Evolutionary conservation across 805 yeast genomes (phyloP), one percentile per base, ranked within the genome.

Genomic region (Sugiyamaella chiloensis): DNA sequence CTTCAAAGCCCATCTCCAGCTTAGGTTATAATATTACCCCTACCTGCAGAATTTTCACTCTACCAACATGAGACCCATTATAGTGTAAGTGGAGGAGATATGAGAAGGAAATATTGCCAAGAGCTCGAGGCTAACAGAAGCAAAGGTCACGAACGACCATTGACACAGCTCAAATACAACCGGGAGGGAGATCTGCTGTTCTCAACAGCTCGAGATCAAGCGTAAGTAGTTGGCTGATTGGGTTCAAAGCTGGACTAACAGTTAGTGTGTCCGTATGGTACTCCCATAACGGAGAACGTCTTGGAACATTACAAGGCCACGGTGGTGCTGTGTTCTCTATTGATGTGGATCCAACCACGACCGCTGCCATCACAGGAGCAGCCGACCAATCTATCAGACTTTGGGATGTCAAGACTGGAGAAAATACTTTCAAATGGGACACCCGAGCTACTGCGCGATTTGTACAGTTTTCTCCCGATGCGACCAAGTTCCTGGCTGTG

Each of bases 81-180:
- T 60, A 34, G 49, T 61, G 59, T 60, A 52, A 19, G 61, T 56
- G 17, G 14, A 5, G n/a, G n/a, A n/a, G n/a, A n/a, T n/a, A n/a
- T n/a, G n/a, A n/a, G n/a, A n/a, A n/a, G n/a, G n/a, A n/a, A 14
- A 17, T 5, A 16, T 14, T 9, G n/a, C 17, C n/a, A 12, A n/a
- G 11, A 11, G 30, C 2, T 29, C 16, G 40, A 14, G 23, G 6
- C 41, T 26, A 43, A 34, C 41, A 24, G 5, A 40, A 51, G 50
- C 30, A 54, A 86, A 77, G 98, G 98, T 52, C 99, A 93, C 72
- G 96, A 87, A 73, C 95, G 99, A 79, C 88, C 98, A 57, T 74
- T 93, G 60, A 90, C 98, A 42, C 98, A 93, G 75, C 90, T 93
- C 60, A 91, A 87, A 66, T 93, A 83, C 74, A 93, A 93, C 78